Percentiles rank a stretch among this genome's conserved stretches.
Evolutionary conservation across 1,139 yeast species (phyloP).

Genomic region (Zygotorulaspora mrakii): DNA sequence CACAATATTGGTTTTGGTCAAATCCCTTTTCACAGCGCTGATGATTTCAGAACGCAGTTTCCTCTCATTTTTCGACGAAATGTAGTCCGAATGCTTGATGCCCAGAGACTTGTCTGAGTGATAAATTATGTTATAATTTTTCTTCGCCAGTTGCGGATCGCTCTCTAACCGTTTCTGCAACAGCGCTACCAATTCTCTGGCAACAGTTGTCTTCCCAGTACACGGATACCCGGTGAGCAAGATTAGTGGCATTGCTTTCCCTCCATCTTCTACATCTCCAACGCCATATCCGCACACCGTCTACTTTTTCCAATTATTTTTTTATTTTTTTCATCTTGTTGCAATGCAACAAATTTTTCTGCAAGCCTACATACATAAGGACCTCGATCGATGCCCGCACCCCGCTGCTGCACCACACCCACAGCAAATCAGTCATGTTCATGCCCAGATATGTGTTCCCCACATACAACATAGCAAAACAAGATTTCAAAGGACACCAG

Average conservation of each 20-base stretch:
- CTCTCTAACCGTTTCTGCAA: conserved; percentile 53
- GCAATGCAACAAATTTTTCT: background rate
- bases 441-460: conserved; percentile 55
- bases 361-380: too few relatives aligned
- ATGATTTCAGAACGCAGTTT: conserved; percentile 79
- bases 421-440: conserved; percentile 20
- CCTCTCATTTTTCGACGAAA: conserved; percentile 70
- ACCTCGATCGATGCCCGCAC: too few relatives aligned
- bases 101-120: conserved; percentile 79
- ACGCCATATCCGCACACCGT: too few relatives aligned
- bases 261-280: too few relatives aligned
- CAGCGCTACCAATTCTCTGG: conserved; percentile 48
- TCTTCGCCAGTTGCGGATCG: conserved; percentile 40
- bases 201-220: conserved; percentile 79
- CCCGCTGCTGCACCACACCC: conserved; percentile 1
- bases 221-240: conserved; percentile 81
- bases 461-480: conserved; percentile 58
- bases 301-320: too few relatives aligned
- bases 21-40: conserved; percentile 81
- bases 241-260: conserved; percentile 89
- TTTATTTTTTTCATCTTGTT: conserved; percentile 2
- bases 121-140: conserved; percentile 54
- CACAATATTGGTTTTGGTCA: conserved; percentile 66
- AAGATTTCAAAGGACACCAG: conserved; percentile 92
- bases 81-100: conserved; percentile 62